A percentile compares a stretch with the other conserved stretches of the same genome.
phyloP scores from a whole-genome alignment of 495 filamentous ascomycete genomes.

The Glarea lozoyensis region DNA sequence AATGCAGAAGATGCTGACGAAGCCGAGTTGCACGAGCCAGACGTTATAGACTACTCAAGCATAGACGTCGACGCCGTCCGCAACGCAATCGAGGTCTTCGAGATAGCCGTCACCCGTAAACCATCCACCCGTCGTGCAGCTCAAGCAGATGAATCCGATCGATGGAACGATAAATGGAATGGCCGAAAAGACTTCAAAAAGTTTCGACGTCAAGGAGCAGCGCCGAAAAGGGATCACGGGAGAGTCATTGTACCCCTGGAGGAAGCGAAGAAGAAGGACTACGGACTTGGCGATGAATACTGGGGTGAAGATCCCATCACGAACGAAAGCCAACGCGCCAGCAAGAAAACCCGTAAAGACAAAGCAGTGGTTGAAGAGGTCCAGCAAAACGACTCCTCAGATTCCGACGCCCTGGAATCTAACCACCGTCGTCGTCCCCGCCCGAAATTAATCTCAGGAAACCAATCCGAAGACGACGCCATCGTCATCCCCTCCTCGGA shows the following conservation, averaged over 20 bases:
- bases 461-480: conserved; percentile 18
- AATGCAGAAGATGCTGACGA: too few relatives aligned
- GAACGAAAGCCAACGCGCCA: conserved; percentile 4
- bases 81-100: conserved; percentile 68
- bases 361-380: conserved; percentile 18
- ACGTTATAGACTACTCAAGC: too few relatives aligned
- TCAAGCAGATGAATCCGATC: conserved; percentile 38
- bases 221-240: conserved; percentile 30
- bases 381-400: background rate
- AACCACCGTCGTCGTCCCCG: conserved; percentile 16
- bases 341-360: conserved; percentile 25
- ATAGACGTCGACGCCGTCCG: conserved; percentile 65
- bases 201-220: conserved; percentile 60
- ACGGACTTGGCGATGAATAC: conserved; percentile 78
- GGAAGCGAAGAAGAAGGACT: conserved; percentile 68
- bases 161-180: conserved; percentile 92
- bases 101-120: conserved; percentile 52
- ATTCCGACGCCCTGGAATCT: conserved; percentile 8
- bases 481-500: conserved; percentile 16
- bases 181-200: conserved; percentile 95
- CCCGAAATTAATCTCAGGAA: too few relatives aligned
- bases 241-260: conserved; percentile 70
- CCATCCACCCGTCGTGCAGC: conserved; percentile 15
- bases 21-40: too few relatives aligned
- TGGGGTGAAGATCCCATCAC: conserved; percentile 35